phyloP scores from a whole-genome alignment of 306 rosid species.

The Quercus glauca region DNA sequence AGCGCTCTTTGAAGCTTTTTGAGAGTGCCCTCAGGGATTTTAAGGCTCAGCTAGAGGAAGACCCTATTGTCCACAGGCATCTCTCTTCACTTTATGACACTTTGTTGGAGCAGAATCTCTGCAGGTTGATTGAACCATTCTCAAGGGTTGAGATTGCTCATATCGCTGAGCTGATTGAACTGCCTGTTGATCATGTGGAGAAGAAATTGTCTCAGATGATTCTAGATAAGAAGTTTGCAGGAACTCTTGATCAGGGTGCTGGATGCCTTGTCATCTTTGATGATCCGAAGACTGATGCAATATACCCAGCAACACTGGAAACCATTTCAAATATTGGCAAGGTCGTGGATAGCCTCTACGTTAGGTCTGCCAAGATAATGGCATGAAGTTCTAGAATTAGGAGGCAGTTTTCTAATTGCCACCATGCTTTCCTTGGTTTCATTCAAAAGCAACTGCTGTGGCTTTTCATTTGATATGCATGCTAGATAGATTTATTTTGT shows the following conservation, averaged over 20 bases:
- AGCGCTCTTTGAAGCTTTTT: constrained; percentile 81
- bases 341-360: constrained; percentile 90
- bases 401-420: not conserved
- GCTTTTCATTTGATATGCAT: not conserved
- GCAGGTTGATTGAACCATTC: constrained; percentile 93
- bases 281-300: constrained; percentile 53
- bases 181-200: constrained; percentile 64
- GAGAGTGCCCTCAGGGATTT: constrained; percentile 72
- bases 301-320: constrained; percentile 67
- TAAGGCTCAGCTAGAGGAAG: constrained; percentile 89
- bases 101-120: constrained; percentile 85
- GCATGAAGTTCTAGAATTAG: constrained; percentile 36
- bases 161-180: constrained; percentile 82
- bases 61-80: constrained; percentile 95
- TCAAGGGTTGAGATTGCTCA: constrained; percentile 92
- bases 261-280: constrained; percentile 59
- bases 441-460: not conserved
- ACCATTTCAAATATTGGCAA: constrained; percentile 84
- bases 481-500: not conserved
- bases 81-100: constrained; percentile 84
- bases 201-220: constrained; percentile 59
- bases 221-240: constrained; percentile 60
- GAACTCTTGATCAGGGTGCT: constrained; percentile 96
- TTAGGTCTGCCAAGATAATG: constrained; percentile 95
- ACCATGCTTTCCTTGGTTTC: not conserved